Conservation (phyloP, 768 basidiomycete genomes). For the Leccinum variicolor region DNA sequence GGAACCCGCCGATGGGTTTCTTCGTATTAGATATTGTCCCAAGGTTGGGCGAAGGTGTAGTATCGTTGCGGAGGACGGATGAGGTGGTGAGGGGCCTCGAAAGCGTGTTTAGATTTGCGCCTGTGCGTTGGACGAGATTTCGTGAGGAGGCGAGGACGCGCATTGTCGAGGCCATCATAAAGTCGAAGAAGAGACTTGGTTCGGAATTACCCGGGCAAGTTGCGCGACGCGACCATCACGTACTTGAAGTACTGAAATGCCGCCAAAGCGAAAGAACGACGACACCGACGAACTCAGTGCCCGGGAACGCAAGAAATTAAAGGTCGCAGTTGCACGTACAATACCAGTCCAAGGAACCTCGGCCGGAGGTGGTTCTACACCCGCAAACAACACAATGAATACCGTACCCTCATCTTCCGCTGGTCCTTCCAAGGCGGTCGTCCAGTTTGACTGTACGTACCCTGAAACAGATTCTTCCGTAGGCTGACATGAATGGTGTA, state of each 20-base stretch:
- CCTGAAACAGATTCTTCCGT: not conserved
- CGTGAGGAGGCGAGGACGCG: conserved; percentile 26
- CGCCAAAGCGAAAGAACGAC: conserved; percentile 41
- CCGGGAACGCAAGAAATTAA: conserved; percentile 68
- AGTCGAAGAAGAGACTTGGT: not conserved
- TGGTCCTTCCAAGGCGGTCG: conserved; percentile 39
- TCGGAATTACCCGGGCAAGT: conserved; percentile 25
- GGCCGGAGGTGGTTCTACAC: conserved; percentile 4
- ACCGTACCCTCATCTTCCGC: conserved; percentile 26
- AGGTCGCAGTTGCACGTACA: conserved; percentile 57
- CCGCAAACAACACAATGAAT: conserved; percentile 17
- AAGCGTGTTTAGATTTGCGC: not conserved
- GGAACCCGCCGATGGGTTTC: conserved; percentile 74
- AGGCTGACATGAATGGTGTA: not conserved
- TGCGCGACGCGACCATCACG: not conserved
- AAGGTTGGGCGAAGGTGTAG: conserved; percentile 41
- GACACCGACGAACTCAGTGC: conserved; percentile 28
- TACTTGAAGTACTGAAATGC: conserved; percentile 27
- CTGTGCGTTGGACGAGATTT: conserved; percentile 13
- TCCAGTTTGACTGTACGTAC: conserved; percentile 41
- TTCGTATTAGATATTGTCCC: conserved; percentile 56
- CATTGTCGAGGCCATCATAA: conserved; percentile 36
- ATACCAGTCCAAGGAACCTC: conserved; percentile 56
- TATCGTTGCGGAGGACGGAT: conserved; percentile 40
- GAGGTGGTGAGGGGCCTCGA: conserved; percentile 45